Evolutionary conservation across 202 grass and related monocot genomes (phyloP), one percentile per base, ranked within the genome.

Genomic region (Brachypodium distachyon): DNA sequence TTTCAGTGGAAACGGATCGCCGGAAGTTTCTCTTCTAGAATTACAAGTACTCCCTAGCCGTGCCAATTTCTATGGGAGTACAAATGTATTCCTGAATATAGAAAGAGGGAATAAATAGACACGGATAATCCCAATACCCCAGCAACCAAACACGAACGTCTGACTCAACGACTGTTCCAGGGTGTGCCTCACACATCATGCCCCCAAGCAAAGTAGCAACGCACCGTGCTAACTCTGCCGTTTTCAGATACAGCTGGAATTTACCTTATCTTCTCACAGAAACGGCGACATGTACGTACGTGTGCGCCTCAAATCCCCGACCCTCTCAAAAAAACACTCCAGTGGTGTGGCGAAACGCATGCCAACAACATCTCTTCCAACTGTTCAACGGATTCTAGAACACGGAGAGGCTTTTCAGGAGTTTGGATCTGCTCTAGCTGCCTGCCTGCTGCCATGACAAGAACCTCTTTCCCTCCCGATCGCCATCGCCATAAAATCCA

Each of bases 381-480:
- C 51, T 16, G 54, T 73, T 83, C 74, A 37, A 83, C 59, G 42
- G 48, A 28, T 82, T 78, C 79, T 87, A 87, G 73, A 87, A 78
- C 39, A 3, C 52, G 31, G n/a, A 16, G 25, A n/a, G 21, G 34
- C 4, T 32, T 58, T 33, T 66, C 39, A 34, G 42, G 60, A 59
- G 21, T 52, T 43, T 31, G n/a, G n/a, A n/a, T n/a, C n/a, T n/a
- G n/a, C n/a, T n/a, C n/a, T n/a, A n/a, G n/a, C n/a, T n/a, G 12
- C 12, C 38, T 9, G n/a, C 59, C n/a, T 4, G 26, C 70, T 0
- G n/a, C 49, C 51, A 2, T 18, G 57, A 64, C 57, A 49, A 3
- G 38, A 38, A 28, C 77, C 72, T 9, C 62, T 38, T 16, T n/a
- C n/a, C 26, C 55, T 5, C 9, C 37, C 31, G 9, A 21, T 77